Evolutionary conservation across 1,284 basidiomycete species (phyloP), one percentile per base, ranked within the genome.

Genomic region (Trichosporon asahii): DNA sequence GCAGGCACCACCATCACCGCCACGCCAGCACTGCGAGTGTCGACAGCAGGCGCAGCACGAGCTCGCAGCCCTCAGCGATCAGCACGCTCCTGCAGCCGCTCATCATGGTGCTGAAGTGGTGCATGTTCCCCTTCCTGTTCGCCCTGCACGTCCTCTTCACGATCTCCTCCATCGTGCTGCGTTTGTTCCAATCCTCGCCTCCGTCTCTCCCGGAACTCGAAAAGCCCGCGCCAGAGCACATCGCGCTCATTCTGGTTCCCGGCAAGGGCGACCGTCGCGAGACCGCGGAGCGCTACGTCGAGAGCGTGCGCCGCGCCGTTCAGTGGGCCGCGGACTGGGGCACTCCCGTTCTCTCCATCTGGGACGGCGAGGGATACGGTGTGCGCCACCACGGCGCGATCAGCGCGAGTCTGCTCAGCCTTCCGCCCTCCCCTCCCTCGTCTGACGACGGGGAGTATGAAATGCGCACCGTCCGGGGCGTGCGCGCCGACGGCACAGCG

Each of bases 131-230:
- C 21, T 46, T 79, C 49, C 76, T 79, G 64, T 15, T 76, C 44
- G 68, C 78, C 14, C 73, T 81, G 2, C 79, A 81, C 61, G 21
- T 77, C 2, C 7, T 69, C 6, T 81, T 81, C 77, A 75, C 76
- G 40, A 33, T 79, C 49, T 76, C 73, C 9, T 79, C 79, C 8
- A 69, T 81, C 12, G 44, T 76, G 27, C 71, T 81, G 0, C 73
- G 79, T 11, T 70, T 76, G n/a, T 75, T 74, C 60, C 75, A 80
- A 70, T 66, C 75, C 11, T 68, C 46, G 14, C 60, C 66, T 4
- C 71, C 66, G 14, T 64, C 71, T 4, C 18, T 60, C 7, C 44
- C 65, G 3, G 68, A 63, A 12, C 63, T 57, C 4, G 67, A 68
- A 61, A 74, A 73, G 61, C 61, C 64, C 2, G 60, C 73, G 0